phyloP scores from a whole-genome alignment of 768 basidiomycete species.

The Tulasnella sp. region DNA sequence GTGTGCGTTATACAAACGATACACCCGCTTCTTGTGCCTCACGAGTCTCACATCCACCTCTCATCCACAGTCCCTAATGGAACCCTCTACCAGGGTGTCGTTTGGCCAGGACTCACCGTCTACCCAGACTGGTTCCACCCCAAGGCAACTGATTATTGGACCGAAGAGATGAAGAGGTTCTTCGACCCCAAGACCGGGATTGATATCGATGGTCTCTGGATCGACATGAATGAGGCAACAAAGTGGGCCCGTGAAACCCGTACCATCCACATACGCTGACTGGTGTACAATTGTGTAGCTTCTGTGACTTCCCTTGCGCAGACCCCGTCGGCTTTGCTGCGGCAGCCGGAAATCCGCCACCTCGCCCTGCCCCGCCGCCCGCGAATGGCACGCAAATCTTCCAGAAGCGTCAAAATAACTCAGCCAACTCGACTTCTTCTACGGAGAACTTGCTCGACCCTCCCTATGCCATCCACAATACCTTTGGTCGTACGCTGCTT shows the following conservation, averaged over 20 bases:
- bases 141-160: constrained; percentile 39
- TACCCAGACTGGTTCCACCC: constrained; percentile 42
- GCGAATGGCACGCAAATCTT: constrained; percentile 58
- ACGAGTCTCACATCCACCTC: neutral
- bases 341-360: constrained; percentile 58
- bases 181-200: constrained; percentile 35
- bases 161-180: constrained; percentile 37
- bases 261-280: neutral
- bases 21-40: neutral
- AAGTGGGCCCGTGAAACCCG: constrained; percentile 49
- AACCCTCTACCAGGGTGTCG: constrained; percentile 36
- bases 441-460: constrained; percentile 33
- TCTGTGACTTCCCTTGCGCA: constrained; percentile 64
- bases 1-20: neutral
- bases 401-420: constrained; percentile 20
- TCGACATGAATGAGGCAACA: constrained; percentile 72
- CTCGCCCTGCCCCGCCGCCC: constrained; percentile 55
- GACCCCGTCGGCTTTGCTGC: constrained; percentile 63
- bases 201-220: constrained; percentile 39
- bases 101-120: constrained; percentile 40
- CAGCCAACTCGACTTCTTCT: constrained; percentile 16
- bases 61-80: constrained; percentile 31
- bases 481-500: constrained; percentile 8
- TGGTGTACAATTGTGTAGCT: constrained; percentile 46
- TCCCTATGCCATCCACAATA: constrained; percentile 33